phyloP scores from a whole-genome alignment of 345 rosid genomes.

The Rhizophora mangle region DNA sequence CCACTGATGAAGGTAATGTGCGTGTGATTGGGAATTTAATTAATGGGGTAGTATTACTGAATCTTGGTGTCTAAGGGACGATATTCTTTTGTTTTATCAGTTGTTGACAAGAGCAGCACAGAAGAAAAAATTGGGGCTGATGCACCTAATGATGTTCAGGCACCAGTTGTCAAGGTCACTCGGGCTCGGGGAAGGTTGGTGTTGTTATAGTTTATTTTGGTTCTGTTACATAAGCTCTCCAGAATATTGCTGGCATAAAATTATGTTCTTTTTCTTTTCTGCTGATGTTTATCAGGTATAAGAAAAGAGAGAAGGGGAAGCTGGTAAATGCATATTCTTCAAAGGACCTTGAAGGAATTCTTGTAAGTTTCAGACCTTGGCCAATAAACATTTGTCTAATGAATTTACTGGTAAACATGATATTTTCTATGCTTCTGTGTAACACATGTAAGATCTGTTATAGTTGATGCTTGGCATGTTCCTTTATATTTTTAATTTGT shows the following conservation, averaged over 20 bases:
- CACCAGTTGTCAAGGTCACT: constrained; percentile 56
- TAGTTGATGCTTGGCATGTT: background rate
- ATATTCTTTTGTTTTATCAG: constrained; percentile 24
- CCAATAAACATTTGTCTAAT: background rate
- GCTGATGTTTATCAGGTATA: constrained; percentile 42
- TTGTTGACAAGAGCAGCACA: constrained; percentile 27
- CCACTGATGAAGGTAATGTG: constrained; percentile 51
- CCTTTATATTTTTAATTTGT: background rate
- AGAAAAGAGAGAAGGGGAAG: constrained; percentile 87
- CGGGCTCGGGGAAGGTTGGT: constrained; percentile 90
- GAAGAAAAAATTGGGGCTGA: constrained; percentile 34
- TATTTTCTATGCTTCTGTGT: background rate
- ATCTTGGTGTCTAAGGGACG: background rate
- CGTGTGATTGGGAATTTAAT: background rate
- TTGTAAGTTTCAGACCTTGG: constrained; percentile 48
- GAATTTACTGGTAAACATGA: background rate
- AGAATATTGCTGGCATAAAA: background rate
- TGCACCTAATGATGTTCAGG: constrained; percentile 33
- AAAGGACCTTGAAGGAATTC: constrained; percentile 88
- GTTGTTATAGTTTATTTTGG: background rate
- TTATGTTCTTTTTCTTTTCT: background rate
- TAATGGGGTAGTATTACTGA: background rate
- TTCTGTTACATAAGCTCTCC: too few species aligned
- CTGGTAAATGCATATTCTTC: constrained; percentile 73
- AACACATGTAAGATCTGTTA: background rate